Conservation (phyloP, 176 grass and related monocot genomes). For the Avena atlantica region DNA sequence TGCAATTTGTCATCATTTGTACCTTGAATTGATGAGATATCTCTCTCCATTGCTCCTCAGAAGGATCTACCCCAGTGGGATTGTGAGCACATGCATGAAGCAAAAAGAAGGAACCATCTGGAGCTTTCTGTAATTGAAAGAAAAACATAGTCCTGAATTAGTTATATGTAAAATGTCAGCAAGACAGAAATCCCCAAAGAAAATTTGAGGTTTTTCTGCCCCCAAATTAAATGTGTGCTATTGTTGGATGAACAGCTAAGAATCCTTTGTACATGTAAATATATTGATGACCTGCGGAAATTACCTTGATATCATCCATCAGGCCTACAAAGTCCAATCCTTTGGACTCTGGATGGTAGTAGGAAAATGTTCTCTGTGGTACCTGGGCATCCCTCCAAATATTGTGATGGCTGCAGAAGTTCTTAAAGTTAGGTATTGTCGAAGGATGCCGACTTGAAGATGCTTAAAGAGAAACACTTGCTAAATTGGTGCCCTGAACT, state of each 20-base stretch:
- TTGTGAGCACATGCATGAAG: constrained; percentile 98
- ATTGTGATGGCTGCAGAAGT: constrained; percentile 44
- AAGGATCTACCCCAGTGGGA: constrained; percentile 93
- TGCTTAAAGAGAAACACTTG: constrained; percentile 15
- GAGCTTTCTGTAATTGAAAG: constrained; percentile 68
- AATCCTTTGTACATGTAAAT: neutral
- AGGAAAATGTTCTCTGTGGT: constrained; percentile 74
- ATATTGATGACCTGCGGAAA: neutral
- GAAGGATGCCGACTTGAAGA: neutral
- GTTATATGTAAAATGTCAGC: neutral
- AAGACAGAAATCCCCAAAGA: neutral
- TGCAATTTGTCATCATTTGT: neutral
- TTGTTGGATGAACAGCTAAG: neutral
- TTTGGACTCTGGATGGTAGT: constrained; percentile 79
- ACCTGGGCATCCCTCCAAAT: constrained; percentile 92
- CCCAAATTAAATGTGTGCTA: neutral
- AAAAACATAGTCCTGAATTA: constrained; percentile 17
- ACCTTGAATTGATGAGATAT: constrained; percentile 95
- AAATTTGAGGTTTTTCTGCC: neutral
- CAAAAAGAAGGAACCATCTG: constrained; percentile 92
- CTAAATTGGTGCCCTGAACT: neutral
- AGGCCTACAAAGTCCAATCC: constrained; percentile 85
- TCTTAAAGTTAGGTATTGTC: neutral
- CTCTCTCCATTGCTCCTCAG: constrained; percentile 93
- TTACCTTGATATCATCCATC: constrained; percentile 93